These are phyloP conservation scores for Fonsecaea erecta DNA, from an alignment of 2,329 filamentous ascomycete species.

Conservation along the genomic window DNA sequence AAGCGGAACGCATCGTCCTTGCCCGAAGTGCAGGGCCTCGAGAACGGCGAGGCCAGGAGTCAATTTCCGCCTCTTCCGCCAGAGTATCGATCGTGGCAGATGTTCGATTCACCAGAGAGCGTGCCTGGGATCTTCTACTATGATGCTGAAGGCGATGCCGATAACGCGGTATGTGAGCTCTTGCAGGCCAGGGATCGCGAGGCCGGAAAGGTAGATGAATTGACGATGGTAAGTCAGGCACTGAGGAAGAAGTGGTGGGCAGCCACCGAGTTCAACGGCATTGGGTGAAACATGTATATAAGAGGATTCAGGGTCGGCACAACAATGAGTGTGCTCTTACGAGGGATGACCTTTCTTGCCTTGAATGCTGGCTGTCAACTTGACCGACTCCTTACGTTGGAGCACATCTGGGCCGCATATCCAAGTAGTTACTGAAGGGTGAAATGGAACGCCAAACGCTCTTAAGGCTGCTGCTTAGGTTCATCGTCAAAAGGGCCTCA, in stretches of 20 bases:
- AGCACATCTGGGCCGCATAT: too few relatives aligned
- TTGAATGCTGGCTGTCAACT: too few relatives aligned
- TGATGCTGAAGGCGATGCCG: constrained; percentile 29
- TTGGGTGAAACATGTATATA: not conserved
- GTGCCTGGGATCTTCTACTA: constrained; percentile 27
- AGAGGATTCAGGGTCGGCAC: not conserved
- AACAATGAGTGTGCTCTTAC: not conserved
- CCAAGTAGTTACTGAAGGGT: too few relatives aligned
- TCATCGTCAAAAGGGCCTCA: too few relatives aligned
- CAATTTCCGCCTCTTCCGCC: constrained; percentile 13
- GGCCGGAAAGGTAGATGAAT: constrained; percentile 16
- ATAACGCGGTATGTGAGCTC: constrained; percentile 26
- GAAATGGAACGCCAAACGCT: too few relatives aligned
- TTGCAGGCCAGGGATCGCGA: constrained; percentile 15
- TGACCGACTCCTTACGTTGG: too few relatives aligned
- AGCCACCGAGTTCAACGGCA: constrained; percentile 18
- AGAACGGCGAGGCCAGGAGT: not conserved
- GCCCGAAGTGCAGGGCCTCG: not conserved
- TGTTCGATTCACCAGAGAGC: constrained; percentile 19
- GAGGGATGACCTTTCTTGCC: not conserved
- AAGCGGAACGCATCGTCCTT: constrained; percentile 10
- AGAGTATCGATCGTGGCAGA: constrained; percentile 26
- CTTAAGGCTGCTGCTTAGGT: too few relatives aligned
- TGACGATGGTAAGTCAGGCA: constrained; percentile 21
- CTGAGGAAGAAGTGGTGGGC: constrained; percentile 23